Percentiles rank a stretch among this genome's conserved stretches.
Evolutionary conservation across 108 stramenopile genomes (phyloP).

Genomic region (Pseudonitzschia delicatissima): DNA sequence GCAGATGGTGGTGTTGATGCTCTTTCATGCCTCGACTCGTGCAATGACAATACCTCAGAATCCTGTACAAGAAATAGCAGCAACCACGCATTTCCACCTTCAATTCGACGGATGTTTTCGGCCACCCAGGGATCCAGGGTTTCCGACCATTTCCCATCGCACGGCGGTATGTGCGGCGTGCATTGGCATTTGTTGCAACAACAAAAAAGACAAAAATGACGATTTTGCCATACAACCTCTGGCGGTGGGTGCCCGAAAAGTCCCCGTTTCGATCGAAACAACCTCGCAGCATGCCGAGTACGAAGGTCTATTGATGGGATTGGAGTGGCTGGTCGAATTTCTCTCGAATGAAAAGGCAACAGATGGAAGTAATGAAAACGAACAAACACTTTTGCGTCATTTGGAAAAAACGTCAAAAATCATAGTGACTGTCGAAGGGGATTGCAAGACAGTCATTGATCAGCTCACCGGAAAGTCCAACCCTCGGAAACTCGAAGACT

Average conservation of each 20-base stretch:
- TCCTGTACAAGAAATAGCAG: too few species aligned
- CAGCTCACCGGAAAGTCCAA: slow-evolving; percentile 48
- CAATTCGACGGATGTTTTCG: slow-evolving; percentile 72
- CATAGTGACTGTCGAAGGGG: slow-evolving; percentile 51
- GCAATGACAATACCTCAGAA: too few species aligned
- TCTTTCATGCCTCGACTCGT: too few species aligned
- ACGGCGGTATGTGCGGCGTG: slow-evolving; percentile 21
- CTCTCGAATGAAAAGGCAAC: background rate
- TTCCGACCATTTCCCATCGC: slow-evolving; percentile 24
- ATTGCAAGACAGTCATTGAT: slow-evolving; percentile 76
- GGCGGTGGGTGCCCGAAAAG: slow-evolving; percentile 38
- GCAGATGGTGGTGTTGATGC: too few species aligned
- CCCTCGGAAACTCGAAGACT: slow-evolving; percentile 53
- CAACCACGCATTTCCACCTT: slow-evolving; percentile 16
- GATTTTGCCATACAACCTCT: background rate
- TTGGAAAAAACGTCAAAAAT: background rate
- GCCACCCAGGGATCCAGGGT: slow-evolving; percentile 53
- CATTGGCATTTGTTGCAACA: background rate
- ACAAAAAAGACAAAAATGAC: background rate
- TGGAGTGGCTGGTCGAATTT: slow-evolving; percentile 27
- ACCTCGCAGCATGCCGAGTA: slow-evolving; percentile 73
- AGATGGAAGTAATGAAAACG: background rate
- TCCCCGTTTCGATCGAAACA: slow-evolving; percentile 34
- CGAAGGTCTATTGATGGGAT: slow-evolving; percentile 65
- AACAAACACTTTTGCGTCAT: background rate